Percentiles rank a stretch among this genome's conserved stretches.
Conservation (phyloP, 345 rosid species). For the Iberis pinnata region DNA sequence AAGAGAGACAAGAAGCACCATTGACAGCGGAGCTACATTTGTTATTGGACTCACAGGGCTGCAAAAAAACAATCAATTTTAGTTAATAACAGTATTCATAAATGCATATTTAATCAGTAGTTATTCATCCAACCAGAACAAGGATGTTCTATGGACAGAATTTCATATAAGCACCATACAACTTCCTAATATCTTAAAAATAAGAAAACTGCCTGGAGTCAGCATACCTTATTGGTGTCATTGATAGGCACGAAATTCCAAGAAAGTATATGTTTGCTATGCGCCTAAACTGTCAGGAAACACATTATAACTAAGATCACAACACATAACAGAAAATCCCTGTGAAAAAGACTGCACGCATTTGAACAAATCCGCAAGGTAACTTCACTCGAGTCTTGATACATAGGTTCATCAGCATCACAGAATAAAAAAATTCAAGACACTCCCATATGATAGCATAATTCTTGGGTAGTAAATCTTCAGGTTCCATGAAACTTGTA, state of each 20-base stretch:
- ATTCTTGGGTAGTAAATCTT: not conserved
- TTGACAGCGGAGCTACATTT: conserved; percentile 75
- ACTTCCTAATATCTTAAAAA: not conserved
- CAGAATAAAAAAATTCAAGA: no score
- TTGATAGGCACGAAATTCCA: conserved; percentile 83
- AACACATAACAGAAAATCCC: not conserved
- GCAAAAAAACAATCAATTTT: conserved; percentile 31
- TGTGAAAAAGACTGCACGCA: not conserved
- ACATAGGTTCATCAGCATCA: no score
- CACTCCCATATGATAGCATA: no score
- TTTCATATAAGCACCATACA: conserved; percentile 1
- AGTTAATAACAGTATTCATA: not conserved
- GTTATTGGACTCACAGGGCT: conserved; percentile 98
- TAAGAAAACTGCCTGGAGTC: not conserved
- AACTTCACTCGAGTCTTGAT: no score
- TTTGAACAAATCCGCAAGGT: not conserved
- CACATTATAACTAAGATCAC: conserved; percentile 24
- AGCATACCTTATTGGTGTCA: conserved; percentile 88
- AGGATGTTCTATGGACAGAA: not conserved
- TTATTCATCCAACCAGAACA: not conserved
- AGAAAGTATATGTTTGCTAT: conserved; percentile 96
- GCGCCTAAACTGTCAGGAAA: conserved; percentile 94
- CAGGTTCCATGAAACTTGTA: not conserved
- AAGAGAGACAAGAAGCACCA: conserved; percentile 97
- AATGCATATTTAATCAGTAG: conserved; percentile 4